Base-by-base conservation (phyloP, 768 basidiomycete genomes). In the Hygrocybe coccinea region DNA sequence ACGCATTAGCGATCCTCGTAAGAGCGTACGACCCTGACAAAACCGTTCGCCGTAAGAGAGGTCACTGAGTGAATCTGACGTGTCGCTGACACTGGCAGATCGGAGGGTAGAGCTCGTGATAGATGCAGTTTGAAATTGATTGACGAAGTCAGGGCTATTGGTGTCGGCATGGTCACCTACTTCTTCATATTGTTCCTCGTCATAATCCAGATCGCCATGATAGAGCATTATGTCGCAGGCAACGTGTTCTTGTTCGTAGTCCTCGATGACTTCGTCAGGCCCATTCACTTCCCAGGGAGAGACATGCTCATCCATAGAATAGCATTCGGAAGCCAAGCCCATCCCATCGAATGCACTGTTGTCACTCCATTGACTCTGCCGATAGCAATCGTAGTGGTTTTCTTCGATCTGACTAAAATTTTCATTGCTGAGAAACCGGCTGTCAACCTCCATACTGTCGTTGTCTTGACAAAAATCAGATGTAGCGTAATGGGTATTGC, bases 11-110 rank as follows among this genome's bases (percentile, higher is more conserved):
- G 73, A 62, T 4, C 80, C 80, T 56, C 74, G 62, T 29, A 86
- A 67, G 54, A 85, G 61, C 3, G 76, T 73, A 2, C 79, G 79
- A 35, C 84, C 85, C 68, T 86, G 78, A 29, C 70, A 60, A 65
- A 83, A 84, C 58, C 34, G 65, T 10, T 60, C 57, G 3, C 55
- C 46, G 25, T 56, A 48, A 22, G 51, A 55, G 43, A 56, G 50
- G 10, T 7, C n/a, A n/a, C 17, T n/a, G 9, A 10, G 11, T 41
- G 17, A 22, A 24, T 41, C 29, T 6, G 21, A n/a, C 48, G n/a
- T 19, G 36, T 22, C 24, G 3, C 38, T 11, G 38, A 41, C 3
- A 37, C 43, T 19, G 21, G 43, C 14, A 5, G 44, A 22, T 22
- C 19, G 29, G 37, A 19, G 37, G 10, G 25, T 41, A 10, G 9